Conservation (phyloP, 768 basidiomycete species). For the Pleurotus giganteus region DNA sequence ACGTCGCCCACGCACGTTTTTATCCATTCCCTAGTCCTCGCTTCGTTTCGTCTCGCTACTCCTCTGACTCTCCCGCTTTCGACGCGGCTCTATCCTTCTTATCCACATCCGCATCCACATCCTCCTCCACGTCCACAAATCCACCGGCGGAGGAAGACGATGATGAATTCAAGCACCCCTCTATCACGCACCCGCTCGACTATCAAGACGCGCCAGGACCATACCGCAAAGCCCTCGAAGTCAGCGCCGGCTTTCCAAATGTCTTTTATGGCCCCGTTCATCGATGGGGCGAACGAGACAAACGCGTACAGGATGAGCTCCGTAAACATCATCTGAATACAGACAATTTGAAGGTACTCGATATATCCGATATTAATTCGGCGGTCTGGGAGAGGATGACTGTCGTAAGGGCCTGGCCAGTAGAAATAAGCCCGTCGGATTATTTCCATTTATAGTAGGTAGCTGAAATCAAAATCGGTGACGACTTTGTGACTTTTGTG, state of each 20-base stretch:
- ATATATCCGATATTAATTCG: neutral
- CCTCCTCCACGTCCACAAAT: neutral
- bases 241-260: neutral
- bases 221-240: neutral
- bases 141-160: neutral
- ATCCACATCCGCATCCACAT: neutral
- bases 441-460: no score
- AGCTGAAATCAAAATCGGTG: neutral
- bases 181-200: neutral
- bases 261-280: neutral
- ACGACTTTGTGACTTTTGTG: neutral
- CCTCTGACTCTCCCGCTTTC: neutral
- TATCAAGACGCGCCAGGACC: conserved; percentile 2
- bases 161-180: neutral
- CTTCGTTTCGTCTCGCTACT: neutral
- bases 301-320: neutral
- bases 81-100: neutral
- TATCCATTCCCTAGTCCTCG: neutral
- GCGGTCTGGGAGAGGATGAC: neutral
- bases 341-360: neutral
- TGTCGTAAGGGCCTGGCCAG: neutral
- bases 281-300: neutral
- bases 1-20: neutral
- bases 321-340: neutral
- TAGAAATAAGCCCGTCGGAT: no score